Evolutionary conservation across 2,329 filamentous ascomycete genomes (phyloP), one percentile per base, ranked within the genome.

Genomic region (Stemphylium vesicarium): DNA sequence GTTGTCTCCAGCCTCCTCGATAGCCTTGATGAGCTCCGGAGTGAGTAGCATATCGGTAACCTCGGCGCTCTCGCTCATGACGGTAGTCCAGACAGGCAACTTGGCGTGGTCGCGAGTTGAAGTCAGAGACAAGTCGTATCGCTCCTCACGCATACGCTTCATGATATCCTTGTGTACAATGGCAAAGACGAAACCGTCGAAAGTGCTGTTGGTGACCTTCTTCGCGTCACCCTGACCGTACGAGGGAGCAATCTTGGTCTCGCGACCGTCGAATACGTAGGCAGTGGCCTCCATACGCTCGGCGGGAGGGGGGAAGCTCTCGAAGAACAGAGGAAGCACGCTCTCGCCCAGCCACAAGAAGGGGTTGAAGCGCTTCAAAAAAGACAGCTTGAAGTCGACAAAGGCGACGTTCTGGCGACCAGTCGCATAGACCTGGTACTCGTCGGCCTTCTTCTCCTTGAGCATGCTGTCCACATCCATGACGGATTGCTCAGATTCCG

Each of bases 21-120:
- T 82, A 13, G 91, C 92, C 69, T 89, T 85, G 76, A 92, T 84
- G 33, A 99, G 83, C 68, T 98, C 94, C n/a, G 89, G 84, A 4
- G 92, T 96, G 45, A 99, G 84, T 63, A 99, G 81, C 6, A 86
- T 82, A 40, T 97, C 91, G 11, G 93, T 97, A 67, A 99, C 88
- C 79, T 98, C 95, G 54, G 93, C 92, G 77, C 88, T 96, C 82
- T 99, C 95, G 72, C 88, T 96, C 95, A 99, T 98, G 71, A 97
- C 86, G 11, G 92, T 96, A 50, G 89, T 82, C 93, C 93, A 99
- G 61, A 84, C 79, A 31, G 95, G 94, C 31, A 99, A 86, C 82
- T 96, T 97, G 50, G 89, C 74, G 78, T 93, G 86, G 71, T 99
- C 95, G 83, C 96, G 96, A 73, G 94, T 97, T 62, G 88, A 87